Evolutionary conservation across 1,139 yeast species (phyloP).

Genomic region (Magnusiomyces ingens): DNA sequence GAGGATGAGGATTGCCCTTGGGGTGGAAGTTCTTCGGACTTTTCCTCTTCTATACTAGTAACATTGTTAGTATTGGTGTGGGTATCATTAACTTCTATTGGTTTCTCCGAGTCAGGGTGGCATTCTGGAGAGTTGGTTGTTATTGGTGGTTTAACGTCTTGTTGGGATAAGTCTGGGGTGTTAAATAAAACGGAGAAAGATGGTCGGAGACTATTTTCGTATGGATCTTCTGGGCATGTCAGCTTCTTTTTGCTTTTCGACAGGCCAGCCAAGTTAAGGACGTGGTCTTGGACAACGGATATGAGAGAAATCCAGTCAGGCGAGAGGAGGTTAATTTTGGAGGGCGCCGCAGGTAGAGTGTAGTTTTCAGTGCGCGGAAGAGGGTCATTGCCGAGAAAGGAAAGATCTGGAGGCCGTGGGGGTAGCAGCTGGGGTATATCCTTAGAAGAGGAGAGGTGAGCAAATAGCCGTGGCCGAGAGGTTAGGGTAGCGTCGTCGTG

Average conservation of each 20-base stretch:
- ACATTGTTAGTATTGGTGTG: too few relatives aligned
- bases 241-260: constrained; percentile 19
- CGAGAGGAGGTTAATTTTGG: constrained; percentile 21
- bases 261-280: constrained; percentile 17
- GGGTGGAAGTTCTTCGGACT: not conserved
- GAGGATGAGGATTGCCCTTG: not conserved
- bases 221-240: constrained; percentile 23
- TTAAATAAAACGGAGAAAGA: constrained; percentile 21
- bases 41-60: not conserved
- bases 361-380: constrained; percentile 28
- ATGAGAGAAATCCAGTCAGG: constrained; percentile 27
- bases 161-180: constrained; percentile 12
- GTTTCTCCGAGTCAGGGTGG: too few relatives aligned
- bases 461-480: too few relatives aligned
- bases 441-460: too few relatives aligned
- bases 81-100: too few relatives aligned
- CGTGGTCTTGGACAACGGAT: constrained; percentile 21
- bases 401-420: not conserved
- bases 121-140: too few relatives aligned
- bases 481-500: constrained; percentile 41
- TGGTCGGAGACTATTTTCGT: constrained; percentile 20
- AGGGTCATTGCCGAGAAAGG: constrained; percentile 33
- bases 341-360: constrained; percentile 8
- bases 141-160: too few relatives aligned
- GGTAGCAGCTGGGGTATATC: not conserved